Evolutionary conservation across 176 grass and related monocot species (phyloP), one percentile per base, ranked within the genome.

Genomic region (Triticum dicoccoides): DNA sequence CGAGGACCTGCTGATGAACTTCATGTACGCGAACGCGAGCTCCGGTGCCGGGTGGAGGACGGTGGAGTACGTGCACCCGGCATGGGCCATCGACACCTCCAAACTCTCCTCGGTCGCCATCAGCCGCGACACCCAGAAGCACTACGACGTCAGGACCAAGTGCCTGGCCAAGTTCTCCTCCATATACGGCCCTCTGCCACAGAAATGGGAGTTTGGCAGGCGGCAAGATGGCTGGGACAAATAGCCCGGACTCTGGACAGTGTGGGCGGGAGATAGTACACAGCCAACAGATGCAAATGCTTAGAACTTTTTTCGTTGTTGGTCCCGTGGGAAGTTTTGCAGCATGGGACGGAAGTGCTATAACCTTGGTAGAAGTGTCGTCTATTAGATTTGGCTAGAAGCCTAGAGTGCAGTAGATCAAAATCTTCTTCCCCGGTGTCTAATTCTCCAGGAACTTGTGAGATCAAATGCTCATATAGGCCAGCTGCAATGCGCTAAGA

Each of bases 81-180:
- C 97, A 9, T 99, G 94, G 94, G 97, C 97, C 68, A 99, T 99
- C 6, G 97, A 99, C 78, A 99, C 94, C 44, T 99, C 97, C 11
- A 99, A 99, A 87, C n/a, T 99, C 61, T 99, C 97, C 18, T 56
- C 92, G 0, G 94, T 91, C 23, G 97, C 97, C 4, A 99, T 99
- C 34, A 99, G 97, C 78, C 83, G 94, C 61, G 76, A 99, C 73
- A 99, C 97, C 1, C 97, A 93, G 77, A 80, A 81, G 32, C 97
- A 99, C 63, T 99, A 99, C 65, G 89, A 94, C 32, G 83, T 83
- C 21, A 96, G 97, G 73, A 96, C 97, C 13, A 90, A 88, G 39
- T 99, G 94, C 67, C 69, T 96, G 83, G 91, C 92, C 9, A 96
- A 94, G 80, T 99, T 99, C 54, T 79, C 83, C 34, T 81, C 90